A percentile compares a stretch with the other conserved stretches of the same genome.
These are phyloP conservation scores for Linnemannia hyalina DNA, from an alignment of 192 early-diverging fungal species.

Conservation along the genomic window DNA sequence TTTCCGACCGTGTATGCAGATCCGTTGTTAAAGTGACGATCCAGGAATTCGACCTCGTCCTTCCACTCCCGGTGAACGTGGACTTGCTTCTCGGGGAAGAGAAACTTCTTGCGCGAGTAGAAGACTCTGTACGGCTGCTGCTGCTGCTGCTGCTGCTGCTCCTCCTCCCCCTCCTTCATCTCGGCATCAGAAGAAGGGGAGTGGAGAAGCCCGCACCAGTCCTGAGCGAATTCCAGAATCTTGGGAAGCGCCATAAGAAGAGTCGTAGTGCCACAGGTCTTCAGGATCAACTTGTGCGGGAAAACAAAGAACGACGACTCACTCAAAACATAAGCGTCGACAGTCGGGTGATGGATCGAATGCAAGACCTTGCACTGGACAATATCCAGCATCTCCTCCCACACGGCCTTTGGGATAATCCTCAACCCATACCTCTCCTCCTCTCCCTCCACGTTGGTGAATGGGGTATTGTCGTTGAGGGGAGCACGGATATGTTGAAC, in stretches of 20 bases:
- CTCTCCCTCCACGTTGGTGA: constrained; percentile 42
- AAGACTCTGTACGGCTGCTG: constrained; percentile 85
- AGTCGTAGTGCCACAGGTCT: constrained; percentile 98
- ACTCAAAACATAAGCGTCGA: constrained; percentile 94
- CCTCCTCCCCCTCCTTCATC: not conserved
- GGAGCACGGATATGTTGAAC: constrained; percentile 36
- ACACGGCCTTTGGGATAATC: constrained; percentile 77
- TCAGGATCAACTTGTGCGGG: constrained; percentile 92
- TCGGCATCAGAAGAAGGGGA: constrained; percentile 19
- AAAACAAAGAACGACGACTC: constrained; percentile 99
- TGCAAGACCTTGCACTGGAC: constrained; percentile 96
- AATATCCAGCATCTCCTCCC: constrained; percentile 94
- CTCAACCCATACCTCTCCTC: constrained; percentile 73
- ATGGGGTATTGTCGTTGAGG: constrained; percentile 17
- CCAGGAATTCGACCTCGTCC: constrained; percentile 85
- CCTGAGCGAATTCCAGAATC: constrained; percentile 85
- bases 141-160: not conserved
- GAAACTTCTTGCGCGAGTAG: constrained; percentile 96
- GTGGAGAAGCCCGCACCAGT: constrained; percentile 64
- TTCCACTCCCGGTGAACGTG: constrained; percentile 93
- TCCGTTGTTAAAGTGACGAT: constrained; percentile 74
- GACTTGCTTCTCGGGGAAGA: constrained; percentile 93
- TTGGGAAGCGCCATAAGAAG: constrained; percentile 89
- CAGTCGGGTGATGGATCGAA: constrained; percentile 81
- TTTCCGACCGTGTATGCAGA: constrained; percentile 94